Base-by-base conservation (phyloP, 495 filamentous ascomycete genomes). In the Penicillium chermesinum region DNA sequence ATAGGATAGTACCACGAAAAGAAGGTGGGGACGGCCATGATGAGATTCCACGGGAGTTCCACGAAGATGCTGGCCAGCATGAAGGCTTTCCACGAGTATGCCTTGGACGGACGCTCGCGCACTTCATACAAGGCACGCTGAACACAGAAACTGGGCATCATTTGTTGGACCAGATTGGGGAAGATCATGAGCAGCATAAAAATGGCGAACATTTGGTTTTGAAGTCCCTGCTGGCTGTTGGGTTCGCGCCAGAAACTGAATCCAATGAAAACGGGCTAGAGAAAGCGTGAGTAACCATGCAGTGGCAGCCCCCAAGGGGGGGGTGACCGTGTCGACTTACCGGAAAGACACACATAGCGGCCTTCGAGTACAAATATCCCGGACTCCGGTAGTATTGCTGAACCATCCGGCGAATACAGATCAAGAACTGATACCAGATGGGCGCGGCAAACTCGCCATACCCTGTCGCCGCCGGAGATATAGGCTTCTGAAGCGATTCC, bases 161-260 rank as follows among this genome's bases (percentile, higher is more conserved):
- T 69, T 51, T 91, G 88, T 51, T 87, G 77, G 12, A 83, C 76
- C 15, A 89, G 70, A 50, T 85, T 79, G 48, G 78, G 78, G 59
- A 89, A 85, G 38, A 93, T 76, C 5, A 79, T 87, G 39, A 88
- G 65, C 12, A 95, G 67, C 69, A 89, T 79, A 73, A 95, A 91
- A 63, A 93, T 81, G 55, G 80, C 70, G 55, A 91, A 91, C 65
- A 90, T 82, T 59, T 89, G 85, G 56, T 91, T 91, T 57, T 90
- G 86, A 3, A 91, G 76, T 27, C 87, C 89, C 59, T 91, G 85
- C 8, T 81, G 67, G 1, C 76, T 75, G 62, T 81, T 85, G 30
- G 74, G 66, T 0, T 84, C 75, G n/a, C 81, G 72, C 75, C 78
- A 88, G 68, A 94, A 90, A 44, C 84, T 85, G 67, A 93, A 87